Conservation (phyloP, 1,284 basidiomycete species). For the Ustilago hordei region DNA sequence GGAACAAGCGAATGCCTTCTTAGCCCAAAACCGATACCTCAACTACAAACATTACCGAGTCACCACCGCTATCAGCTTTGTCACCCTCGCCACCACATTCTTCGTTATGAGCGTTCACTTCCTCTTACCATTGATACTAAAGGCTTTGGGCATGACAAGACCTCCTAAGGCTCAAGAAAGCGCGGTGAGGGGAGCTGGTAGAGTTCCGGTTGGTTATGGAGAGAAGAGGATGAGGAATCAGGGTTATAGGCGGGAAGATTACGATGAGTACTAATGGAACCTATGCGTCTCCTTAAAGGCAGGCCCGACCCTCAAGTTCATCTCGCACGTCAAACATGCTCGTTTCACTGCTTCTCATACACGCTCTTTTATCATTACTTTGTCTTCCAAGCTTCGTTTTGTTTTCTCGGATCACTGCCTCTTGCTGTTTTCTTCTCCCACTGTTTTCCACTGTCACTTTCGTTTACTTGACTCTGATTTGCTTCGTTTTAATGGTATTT, state of each 20-base stretch:
- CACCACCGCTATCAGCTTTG: conserved; percentile 54
- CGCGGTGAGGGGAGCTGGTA: neutral
- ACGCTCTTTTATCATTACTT: neutral
- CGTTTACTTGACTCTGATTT: neutral
- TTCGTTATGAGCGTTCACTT: conserved; percentile 64
- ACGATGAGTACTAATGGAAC: conserved; percentile 19
- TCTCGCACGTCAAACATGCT: no score
- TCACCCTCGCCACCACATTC: conserved; percentile 55
- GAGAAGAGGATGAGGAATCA: conserved; percentile 19
- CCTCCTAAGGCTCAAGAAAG: conserved; percentile 40
- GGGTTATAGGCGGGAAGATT: conserved; percentile 32
- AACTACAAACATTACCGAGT: conserved; percentile 53
- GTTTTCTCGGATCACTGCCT: neutral
- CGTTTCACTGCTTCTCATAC: neutral
- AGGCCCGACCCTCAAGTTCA: no score
- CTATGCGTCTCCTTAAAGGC: no score
- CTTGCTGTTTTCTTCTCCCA: neutral
- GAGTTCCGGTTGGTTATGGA: conserved; percentile 26
- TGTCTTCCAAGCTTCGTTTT: neutral
- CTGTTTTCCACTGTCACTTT: conserved; percentile 1
- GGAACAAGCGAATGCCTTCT: conserved; percentile 44
- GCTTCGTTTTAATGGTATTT: conserved; percentile 1
- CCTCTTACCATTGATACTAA: conserved; percentile 50
- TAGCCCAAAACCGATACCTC: conserved; percentile 45
- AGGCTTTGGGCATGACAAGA: conserved; percentile 52